Conservation (phyloP, 1,139 yeast species). For the Nadsonia commutata region DNA sequence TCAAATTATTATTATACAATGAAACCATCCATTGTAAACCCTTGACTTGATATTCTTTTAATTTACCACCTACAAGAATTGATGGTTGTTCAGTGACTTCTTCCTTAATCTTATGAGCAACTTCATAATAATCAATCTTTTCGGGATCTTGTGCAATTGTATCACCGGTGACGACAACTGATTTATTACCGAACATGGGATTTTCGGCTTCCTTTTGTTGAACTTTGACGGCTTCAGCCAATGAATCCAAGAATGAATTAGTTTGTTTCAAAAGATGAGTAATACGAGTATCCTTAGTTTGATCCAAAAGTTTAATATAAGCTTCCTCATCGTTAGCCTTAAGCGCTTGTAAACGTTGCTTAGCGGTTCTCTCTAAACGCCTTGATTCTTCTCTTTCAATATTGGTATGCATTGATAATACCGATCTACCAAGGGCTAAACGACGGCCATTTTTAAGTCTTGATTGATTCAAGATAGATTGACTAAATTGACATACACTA, state of each 20-base stretch:
- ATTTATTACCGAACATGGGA: slow-evolving; percentile 13
- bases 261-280: slow-evolving; percentile 90
- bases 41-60: slow-evolving; percentile 85
- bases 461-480: slow-evolving; percentile 4
- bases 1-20: slow-evolving; percentile 76
- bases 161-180: slow-evolving; percentile 33
- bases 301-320: slow-evolving; percentile 82
- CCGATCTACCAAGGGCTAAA: slow-evolving; percentile 24
- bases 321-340: slow-evolving; percentile 97
- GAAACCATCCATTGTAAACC: slow-evolving; percentile 99
- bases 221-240: slow-evolving; percentile 76
- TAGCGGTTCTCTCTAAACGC: slow-evolving; percentile 80
- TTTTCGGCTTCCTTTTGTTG: slow-evolving; percentile 42
- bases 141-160: slow-evolving; percentile 38
- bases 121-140: slow-evolving; percentile 84
- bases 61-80: slow-evolving; percentile 79
- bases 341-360: slow-evolving; percentile 94
- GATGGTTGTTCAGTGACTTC: slow-evolving; percentile 67
- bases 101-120: slow-evolving; percentile 82
- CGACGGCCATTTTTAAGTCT: slow-evolving; percentile 9
- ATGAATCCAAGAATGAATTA: slow-evolving; percentile 74
- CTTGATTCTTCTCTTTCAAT: slow-evolving; percentile 85
- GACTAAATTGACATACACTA: slow-evolving; percentile 18
- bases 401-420: slow-evolving; percentile 44
- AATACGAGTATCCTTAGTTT: slow-evolving; percentile 94